Base-by-base conservation (phyloP, 116 monocot genomes). In the Zostera marina region DNA sequence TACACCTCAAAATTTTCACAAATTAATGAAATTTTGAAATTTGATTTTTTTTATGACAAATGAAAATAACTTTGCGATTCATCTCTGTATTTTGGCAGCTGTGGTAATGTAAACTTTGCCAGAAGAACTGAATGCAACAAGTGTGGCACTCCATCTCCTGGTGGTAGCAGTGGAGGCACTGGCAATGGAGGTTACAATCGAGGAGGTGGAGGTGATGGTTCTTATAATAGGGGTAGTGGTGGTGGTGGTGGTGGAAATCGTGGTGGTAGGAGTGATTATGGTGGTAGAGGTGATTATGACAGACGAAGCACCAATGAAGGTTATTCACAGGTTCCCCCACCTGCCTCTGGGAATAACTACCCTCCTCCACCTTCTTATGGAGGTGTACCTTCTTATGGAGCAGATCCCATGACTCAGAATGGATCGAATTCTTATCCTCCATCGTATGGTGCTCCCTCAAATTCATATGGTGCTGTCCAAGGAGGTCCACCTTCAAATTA, bases 61-160 rank as follows among this genome's bases (percentile, higher is more conserved):
- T n/a, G n/a, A n/a, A n/a, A n/a, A n/a, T n/a, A n/a, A n/a, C 4
- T 62, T 8, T 51, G 14, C 6, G 32, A 20, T 51, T 52, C 21
- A 17, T 3, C 10, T 16, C 25, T 16, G 10, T 3, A 7, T 9
- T 47, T 11, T n/a, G 67, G 24, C 72, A 96, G 96, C 48, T 96
- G 96, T 58, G 96, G 84, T 4, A 96, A 96, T 23, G 43, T 96
- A 65, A 96, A 96, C 63, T 96, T 96, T 61, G 96, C 96, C 11
- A 77, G 89, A 61, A 71, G 96, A 65, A 72, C 73, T 12, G 96
- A 96, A 62, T 96, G 96, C 71, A 96, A 96, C 43, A 96, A 85
- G 55, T 96, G 96, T 64, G 78, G 80, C 25, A 54, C 88, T 10
- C 89, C 96, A 3, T 59, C 39, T 48, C 96, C 89, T 21, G 48